Conservation (phyloP, 176 grass and related monocot genomes). For the Avena eriantha region DNA sequence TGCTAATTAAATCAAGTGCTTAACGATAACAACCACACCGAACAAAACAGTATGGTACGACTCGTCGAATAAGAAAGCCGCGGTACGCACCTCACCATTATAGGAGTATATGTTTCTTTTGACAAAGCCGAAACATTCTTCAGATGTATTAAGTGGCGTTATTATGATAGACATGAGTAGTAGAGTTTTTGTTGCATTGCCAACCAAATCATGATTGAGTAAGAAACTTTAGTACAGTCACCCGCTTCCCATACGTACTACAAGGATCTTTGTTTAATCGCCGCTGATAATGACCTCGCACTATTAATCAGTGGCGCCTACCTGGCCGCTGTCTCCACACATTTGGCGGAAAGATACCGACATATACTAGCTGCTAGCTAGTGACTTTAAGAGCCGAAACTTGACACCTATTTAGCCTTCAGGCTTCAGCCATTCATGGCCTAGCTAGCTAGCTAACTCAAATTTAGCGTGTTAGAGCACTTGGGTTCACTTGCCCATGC, state of each 20-base stretch:
- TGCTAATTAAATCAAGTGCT: background rate
- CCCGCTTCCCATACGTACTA: background rate
- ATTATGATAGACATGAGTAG: background rate
- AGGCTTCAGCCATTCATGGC: background rate
- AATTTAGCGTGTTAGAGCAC: background rate
- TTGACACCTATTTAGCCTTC: background rate
- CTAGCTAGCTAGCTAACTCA: background rate
- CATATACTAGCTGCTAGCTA: background rate
- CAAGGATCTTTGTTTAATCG: background rate
- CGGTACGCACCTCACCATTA: background rate
- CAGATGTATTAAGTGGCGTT: conserved; percentile 4
- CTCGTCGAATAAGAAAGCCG: background rate
- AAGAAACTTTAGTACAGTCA: background rate
- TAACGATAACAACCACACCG: conserved; percentile 30
- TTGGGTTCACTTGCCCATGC: background rate
- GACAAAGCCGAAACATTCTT: conserved; percentile 43
- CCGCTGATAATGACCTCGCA: background rate
- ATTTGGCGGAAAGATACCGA: conserved; percentile 11
- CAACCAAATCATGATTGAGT: conserved; percentile 22
- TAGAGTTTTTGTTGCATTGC: background rate
- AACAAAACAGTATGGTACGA: conserved; percentile 4
- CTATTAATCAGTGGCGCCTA: background rate
- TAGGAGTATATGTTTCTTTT: background rate
- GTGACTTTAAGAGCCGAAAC: background rate
- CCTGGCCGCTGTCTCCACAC: background rate